Percentiles rank a stretch among this genome's conserved stretches.
These are phyloP conservation scores for Lasiodiplodia sp. DNA, from an alignment of 2,329 filamentous ascomycete genomes.

Conservation along the genomic window DNA sequence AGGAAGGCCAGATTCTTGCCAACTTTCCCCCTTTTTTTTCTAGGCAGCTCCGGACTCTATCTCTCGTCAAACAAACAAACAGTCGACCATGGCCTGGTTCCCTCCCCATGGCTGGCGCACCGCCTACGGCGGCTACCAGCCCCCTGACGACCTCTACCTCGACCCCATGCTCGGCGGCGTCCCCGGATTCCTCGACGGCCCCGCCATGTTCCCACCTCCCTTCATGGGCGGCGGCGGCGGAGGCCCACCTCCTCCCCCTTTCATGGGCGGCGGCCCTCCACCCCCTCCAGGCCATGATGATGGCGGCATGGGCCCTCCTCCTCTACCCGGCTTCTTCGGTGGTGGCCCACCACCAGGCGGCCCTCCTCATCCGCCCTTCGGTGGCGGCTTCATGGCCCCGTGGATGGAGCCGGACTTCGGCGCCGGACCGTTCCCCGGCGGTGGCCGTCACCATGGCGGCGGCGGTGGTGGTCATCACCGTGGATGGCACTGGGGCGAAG, in stretches of 20 bases:
- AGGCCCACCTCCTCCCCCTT: not conserved
- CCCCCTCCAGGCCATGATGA: not conserved
- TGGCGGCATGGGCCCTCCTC: not conserved
- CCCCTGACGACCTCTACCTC: not conserved
- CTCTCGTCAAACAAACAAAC: not conserved
- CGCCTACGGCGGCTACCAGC: constrained; percentile 12
- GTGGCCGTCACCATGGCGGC: not conserved
- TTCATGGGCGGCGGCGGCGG: constrained; percentile 5
- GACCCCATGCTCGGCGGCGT: not conserved
- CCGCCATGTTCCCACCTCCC: not conserved
- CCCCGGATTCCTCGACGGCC: constrained; percentile 7
- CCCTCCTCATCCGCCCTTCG: not conserved
- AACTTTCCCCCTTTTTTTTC: too few species aligned
- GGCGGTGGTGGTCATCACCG: too few species aligned
- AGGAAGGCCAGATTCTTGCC: not conserved
- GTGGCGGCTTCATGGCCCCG: not conserved
- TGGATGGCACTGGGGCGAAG: not conserved
- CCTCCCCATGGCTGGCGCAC: constrained; percentile 10
- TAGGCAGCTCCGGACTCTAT: too few species aligned
- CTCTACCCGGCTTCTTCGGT: not conserved
- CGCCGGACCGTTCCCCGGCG: not conserved
- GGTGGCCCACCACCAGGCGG: not conserved
- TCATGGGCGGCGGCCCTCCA: not conserved
- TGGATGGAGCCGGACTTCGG: not conserved
- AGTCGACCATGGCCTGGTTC: not conserved